Percentiles rank a stretch among this genome's conserved stretches.
phyloP scores from a whole-genome alignment of 768 basidiomycete species.

The Leccinum rimulosum region DNA sequence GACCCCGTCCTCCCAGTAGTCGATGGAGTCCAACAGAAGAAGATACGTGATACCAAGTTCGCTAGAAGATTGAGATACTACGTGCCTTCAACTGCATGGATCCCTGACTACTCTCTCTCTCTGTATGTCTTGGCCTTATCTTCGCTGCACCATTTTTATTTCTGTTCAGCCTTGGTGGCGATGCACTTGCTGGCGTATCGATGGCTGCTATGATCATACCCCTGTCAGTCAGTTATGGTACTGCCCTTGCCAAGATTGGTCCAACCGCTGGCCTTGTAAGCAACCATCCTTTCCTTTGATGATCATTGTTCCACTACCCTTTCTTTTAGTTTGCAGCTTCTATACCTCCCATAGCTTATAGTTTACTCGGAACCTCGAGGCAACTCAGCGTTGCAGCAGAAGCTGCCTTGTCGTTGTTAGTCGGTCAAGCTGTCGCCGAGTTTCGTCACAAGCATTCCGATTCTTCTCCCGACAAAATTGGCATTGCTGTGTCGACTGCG shows the following conservation, averaged over 20 bases:
- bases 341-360: constrained; percentile 86
- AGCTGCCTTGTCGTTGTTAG: constrained; percentile 80
- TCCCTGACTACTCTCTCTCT: constrained; percentile 69
- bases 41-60: constrained; percentile 30
- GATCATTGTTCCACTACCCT: not conserved
- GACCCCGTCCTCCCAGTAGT: constrained; percentile 1
- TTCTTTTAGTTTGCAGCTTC: constrained; percentile 70
- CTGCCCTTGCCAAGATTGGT: constrained; percentile 79
- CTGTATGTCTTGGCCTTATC: constrained; percentile 44
- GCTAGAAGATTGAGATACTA: constrained; percentile 66
- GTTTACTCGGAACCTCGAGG: constrained; percentile 81
- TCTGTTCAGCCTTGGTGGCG: constrained; percentile 51
- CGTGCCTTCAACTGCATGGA: constrained; percentile 75
- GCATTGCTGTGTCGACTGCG: constrained; percentile 70
- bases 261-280: constrained; percentile 83
- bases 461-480: constrained; percentile 45
- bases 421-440: constrained; percentile 83
- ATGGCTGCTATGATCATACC: constrained; percentile 84
- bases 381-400: constrained; percentile 87
- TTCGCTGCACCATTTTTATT: not conserved
- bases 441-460: constrained; percentile 50
- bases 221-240: constrained; percentile 89
- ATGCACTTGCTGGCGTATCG: constrained; percentile 82
- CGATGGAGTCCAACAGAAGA: constrained; percentile 15
- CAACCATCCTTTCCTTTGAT: constrained; percentile 2